A percentile compares a stretch with the other conserved stretches of the same genome.
phyloP scores from a whole-genome alignment of 805 yeast genomes.

The Saccharomycopsis guyanensis region DNA sequence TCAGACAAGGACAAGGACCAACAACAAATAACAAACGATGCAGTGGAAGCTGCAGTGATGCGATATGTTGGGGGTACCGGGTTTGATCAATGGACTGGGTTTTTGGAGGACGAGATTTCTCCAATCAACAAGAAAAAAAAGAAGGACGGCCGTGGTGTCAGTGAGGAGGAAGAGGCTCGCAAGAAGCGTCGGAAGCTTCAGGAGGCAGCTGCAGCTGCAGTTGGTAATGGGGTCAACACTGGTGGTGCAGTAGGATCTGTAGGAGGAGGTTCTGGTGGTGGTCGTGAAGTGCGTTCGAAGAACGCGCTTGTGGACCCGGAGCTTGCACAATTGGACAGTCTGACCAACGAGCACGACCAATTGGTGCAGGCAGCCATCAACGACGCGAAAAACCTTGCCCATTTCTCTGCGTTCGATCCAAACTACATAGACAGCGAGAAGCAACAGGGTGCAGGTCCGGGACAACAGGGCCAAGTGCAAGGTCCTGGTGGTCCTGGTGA shows the following conservation, averaged over 20 bases:
- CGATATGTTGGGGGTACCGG: conserved; percentile 57
- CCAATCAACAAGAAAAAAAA: conserved; percentile 15
- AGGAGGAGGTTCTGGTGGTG: not conserved
- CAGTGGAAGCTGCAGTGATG: conserved; percentile 76
- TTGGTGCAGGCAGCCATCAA: conserved; percentile 64
- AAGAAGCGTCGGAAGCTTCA: conserved; percentile 14
- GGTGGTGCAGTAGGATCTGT: conserved; percentile 16
- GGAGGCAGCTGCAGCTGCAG: conserved; percentile 14
- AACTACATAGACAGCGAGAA: conserved; percentile 24
- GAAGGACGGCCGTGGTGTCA: conserved; percentile 7
- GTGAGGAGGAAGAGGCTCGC: conserved; percentile 9
- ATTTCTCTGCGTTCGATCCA: conserved; percentile 30
- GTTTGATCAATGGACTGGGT: conserved; percentile 38
- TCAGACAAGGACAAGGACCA: no score
- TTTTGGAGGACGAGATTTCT: conserved; percentile 35
- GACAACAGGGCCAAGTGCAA: conserved; percentile 24
- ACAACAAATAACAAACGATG: conserved; percentile 24
- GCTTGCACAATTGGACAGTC: conserved; percentile 41
- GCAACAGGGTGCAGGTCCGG: not conserved
- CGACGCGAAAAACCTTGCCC: conserved; percentile 52
- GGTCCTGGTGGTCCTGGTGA: not conserved
- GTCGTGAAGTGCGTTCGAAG: not conserved
- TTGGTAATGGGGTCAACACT: conserved; percentile 19
- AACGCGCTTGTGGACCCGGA: conserved; percentile 49
- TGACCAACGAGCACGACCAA: conserved; percentile 48